These are phyloP conservation scores for Curvularia lunata DNA, from an alignment of 2,329 filamentous ascomycete genomes.

Conservation along the genomic window DNA sequence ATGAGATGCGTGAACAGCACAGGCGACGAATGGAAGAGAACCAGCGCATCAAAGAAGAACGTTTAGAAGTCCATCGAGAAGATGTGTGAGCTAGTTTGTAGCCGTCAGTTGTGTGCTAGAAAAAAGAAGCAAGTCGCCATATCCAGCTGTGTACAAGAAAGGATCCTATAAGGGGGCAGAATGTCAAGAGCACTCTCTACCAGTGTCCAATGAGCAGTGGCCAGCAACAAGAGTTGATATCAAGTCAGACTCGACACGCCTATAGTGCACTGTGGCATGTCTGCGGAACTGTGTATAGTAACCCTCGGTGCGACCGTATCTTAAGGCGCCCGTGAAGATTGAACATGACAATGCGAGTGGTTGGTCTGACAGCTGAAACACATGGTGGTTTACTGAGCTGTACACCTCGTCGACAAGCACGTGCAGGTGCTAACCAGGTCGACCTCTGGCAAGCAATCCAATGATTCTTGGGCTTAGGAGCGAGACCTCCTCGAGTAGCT, in stretches of 20 bases:
- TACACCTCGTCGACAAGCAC: neutral
- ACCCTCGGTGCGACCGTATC: neutral
- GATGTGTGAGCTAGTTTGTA: neutral
- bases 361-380: neutral
- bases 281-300: neutral
- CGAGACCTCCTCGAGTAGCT: neutral
- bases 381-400: neutral
- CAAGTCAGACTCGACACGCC: neutral
- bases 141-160: neutral
- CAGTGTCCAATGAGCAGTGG: neutral
- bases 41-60: constrained; percentile 4
- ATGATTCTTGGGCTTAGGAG: neutral
- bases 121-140: neutral
- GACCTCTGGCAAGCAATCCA: neutral
- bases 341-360: neutral
- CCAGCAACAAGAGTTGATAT: neutral
- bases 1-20: constrained; percentile 13
- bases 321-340: neutral
- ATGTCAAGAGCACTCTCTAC: neutral
- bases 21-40: constrained; percentile 10
- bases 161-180: neutral
- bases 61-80: neutral
- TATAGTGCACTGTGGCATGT: neutral
- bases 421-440: neutral
- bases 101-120: neutral